phyloP scores from a whole-genome alignment of 176 grass and related monocot species.

The Rhipidocladum racemiflorum region DNA sequence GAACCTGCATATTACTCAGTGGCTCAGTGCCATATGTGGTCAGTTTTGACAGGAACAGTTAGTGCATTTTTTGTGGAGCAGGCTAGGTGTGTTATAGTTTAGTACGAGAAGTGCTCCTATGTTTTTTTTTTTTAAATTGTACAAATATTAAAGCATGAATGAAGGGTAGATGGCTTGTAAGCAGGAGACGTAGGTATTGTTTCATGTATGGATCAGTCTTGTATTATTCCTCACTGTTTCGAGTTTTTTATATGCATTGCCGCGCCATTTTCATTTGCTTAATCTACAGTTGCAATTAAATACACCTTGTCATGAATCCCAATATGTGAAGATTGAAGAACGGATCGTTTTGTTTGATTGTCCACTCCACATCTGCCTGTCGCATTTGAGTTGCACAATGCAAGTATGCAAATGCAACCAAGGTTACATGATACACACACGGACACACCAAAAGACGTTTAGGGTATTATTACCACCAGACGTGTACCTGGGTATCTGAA shows the following conservation, averaged over 20 bases:
- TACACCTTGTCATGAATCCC: not conserved
- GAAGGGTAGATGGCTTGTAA: no score
- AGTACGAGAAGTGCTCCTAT: no score
- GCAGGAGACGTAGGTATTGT: slow-evolving; percentile 17
- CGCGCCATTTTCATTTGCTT: not conserved
- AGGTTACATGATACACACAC: not conserved
- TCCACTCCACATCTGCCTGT: not conserved
- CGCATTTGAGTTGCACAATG: not conserved
- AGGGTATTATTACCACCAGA: not conserved
- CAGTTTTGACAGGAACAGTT: slow-evolving; percentile 33
- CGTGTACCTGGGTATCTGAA: not conserved
- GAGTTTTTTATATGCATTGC: slow-evolving; percentile 16
- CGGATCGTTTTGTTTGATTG: not conserved
- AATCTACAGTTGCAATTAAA: not conserved
- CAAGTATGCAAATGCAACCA: not conserved
- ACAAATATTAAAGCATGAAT: no score
- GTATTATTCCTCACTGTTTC: not conserved
- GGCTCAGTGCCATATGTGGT: not conserved
- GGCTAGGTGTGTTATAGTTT: slow-evolving; percentile 34
- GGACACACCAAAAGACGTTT: not conserved
- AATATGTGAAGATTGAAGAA: slow-evolving; percentile 4
- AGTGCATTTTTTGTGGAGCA: slow-evolving; percentile 29
- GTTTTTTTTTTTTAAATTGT: no score
- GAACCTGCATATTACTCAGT: not conserved
- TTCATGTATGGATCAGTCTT: slow-evolving; percentile 20